Evolutionary conservation across 768 basidiomycete genomes (phyloP), one percentile per base, ranked within the genome.

Genomic region (Rhizopogon salebrosus): DNA sequence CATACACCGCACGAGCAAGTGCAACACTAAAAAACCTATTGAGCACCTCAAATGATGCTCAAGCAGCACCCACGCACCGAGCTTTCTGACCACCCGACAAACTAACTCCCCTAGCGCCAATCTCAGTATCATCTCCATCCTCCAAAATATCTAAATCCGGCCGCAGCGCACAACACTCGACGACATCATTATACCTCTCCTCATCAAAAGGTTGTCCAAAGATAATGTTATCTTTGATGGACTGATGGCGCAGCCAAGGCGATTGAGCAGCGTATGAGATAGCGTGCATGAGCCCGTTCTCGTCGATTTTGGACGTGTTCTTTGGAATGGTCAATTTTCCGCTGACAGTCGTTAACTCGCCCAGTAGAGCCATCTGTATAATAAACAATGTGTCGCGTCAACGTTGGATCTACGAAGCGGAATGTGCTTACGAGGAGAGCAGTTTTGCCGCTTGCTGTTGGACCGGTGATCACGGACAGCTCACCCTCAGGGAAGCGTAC

Each of bases 71-170:
- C n/a, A 14, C 18, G 23, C 57, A 83, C 84, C 86, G 73, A 50
- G 88, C 86, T 66, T 92, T 92, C 69, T 92, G 89, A 6, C 90
- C 90, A 27, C 90, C 90, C 31, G 84, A 87, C 56, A 91, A 69
- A 65, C 80, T 87, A 14, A 91, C 73, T 11, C 45, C 80, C 75
- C 83, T 74, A 13, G 83, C 84, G 13, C 92, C 92, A 57, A 95
- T 89, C 69, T 92, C 87, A 1, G 91, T 93, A 51, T 69, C 72
- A 62, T 92, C 93, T 0, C 95, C 95, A 60, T 94, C 85, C 52
- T 95, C 90, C 1, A 98, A 67, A 10, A 93, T 79, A 5, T 87
- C 80, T 52, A 98, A 68, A 72, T 98, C 95, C 0, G 87, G 82
- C 26, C 65, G 71, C 49, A 98, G 68, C 1, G 92, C 93, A 62